Evolutionary conservation across 2,329 filamentous ascomycete species (phyloP).

Genomic region (Thermothelomyces thermophilus): DNA sequence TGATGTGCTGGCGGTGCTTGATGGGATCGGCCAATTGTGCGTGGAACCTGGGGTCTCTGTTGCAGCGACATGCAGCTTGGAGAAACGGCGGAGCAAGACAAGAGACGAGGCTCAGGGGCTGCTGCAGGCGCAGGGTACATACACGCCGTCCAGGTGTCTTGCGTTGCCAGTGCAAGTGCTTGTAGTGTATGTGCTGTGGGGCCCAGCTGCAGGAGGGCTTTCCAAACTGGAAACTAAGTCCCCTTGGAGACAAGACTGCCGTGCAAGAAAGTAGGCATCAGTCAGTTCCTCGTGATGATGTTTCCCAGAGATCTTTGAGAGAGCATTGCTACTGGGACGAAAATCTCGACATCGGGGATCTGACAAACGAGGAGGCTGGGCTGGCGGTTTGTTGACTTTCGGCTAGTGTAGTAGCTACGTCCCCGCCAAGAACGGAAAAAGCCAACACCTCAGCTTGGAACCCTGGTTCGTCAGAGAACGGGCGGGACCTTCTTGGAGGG

Average conservation of each 20-base stretch:
- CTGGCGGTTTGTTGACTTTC: conserved; percentile 24
- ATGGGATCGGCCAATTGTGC: conserved; percentile 27
- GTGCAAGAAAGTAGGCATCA: neutral
- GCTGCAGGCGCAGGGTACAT: neutral
- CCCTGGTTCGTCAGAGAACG: neutral
- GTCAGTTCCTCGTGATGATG: neutral
- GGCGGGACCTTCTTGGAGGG: conserved; percentile 2
- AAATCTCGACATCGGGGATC: conserved; percentile 4
- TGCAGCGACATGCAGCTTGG: conserved; percentile 27
- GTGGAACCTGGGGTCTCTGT: conserved; percentile 20
- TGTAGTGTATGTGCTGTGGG: too few relatives aligned
- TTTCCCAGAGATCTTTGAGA: neutral
- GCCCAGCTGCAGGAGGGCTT: neutral
- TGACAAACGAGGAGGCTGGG: neutral
- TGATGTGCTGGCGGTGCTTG: conserved; percentile 31
- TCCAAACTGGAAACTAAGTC: neutral
- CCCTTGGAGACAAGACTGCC: too few relatives aligned
- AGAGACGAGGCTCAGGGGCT: conserved; percentile 12
- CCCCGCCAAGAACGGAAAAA: conserved; percentile 21
- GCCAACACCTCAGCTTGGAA: neutral
- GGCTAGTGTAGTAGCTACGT: too few relatives aligned
- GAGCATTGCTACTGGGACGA: neutral
- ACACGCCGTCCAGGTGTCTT: neutral
- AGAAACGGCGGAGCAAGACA: conserved; percentile 16
- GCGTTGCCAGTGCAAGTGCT: too few relatives aligned